phyloP scores from a whole-genome alignment of 2,329 filamentous ascomycete genomes.

The Sporothrix pseudoabietina region DNA sequence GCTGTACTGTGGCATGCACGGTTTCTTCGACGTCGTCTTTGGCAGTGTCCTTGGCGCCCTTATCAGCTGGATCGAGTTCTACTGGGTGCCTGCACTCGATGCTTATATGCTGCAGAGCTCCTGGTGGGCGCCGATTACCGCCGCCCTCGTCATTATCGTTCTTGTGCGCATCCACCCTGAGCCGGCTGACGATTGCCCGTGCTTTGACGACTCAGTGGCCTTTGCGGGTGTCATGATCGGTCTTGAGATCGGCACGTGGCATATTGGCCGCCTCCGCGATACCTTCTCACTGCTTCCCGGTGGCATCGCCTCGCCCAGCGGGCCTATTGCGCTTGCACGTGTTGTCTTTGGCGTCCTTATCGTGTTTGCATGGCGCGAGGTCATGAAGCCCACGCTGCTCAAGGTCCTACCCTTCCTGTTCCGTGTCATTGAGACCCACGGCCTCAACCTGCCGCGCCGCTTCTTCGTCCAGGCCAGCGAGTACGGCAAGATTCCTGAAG shows the following conservation, averaged over 20 bases:
- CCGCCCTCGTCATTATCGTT: slow-evolving; percentile 67
- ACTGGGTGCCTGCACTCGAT: slow-evolving; percentile 65
- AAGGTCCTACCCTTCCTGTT: slow-evolving; percentile 81
- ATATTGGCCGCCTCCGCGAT: slow-evolving; percentile 62
- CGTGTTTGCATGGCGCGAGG: slow-evolving; percentile 86
- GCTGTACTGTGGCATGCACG: slow-evolving; percentile 98
- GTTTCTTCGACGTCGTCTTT: slow-evolving; percentile 85
- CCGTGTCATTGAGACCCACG: slow-evolving; percentile 76
- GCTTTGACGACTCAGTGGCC: slow-evolving; percentile 92
- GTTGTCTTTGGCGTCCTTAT: slow-evolving; percentile 78
- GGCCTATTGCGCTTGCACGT: slow-evolving; percentile 63
- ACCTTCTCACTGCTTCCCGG: slow-evolving; percentile 59
- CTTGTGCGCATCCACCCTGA: slow-evolving; percentile 91
- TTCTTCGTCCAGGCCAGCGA: slow-evolving; percentile 91
- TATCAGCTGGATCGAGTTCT: slow-evolving; percentile 62
- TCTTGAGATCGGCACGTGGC: slow-evolving; percentile 80
- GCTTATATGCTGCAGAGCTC: slow-evolving; percentile 67
- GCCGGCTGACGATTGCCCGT: slow-evolving; percentile 94
- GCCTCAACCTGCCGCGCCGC: slow-evolving; percentile 77
- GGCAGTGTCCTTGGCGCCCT: slow-evolving; percentile 75
- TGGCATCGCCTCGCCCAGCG: slow-evolving; percentile 66
- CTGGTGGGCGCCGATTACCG: slow-evolving; percentile 64
- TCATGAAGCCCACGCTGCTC: slow-evolving; percentile 82
- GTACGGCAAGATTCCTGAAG: slow-evolving; percentile 79
- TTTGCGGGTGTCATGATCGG: slow-evolving; percentile 91